Evolutionary conservation across 2,329 filamentous ascomycete species (phyloP).

Genomic region (Pseudocercospora vitis): DNA sequence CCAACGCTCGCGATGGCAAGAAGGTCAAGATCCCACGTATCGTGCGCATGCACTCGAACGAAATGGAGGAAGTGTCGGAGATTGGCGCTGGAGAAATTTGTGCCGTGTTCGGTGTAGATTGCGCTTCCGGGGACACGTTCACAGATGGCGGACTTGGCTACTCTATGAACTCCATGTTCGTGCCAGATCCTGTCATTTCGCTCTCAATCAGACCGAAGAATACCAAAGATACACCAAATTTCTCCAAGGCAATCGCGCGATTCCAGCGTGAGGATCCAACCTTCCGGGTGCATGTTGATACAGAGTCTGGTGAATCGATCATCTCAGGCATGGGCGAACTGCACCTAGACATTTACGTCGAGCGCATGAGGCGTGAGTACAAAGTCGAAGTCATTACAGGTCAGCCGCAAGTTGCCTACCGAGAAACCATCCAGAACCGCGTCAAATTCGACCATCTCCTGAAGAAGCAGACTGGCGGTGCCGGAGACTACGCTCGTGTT

Average conservation of each 20-base stretch:
- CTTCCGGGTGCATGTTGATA: slow-evolving; percentile 89
- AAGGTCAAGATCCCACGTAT: slow-evolving; percentile 96
- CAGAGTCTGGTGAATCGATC: slow-evolving; percentile 92
- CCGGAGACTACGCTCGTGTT: slow-evolving; percentile 92
- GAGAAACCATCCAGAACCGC: slow-evolving; percentile 80
- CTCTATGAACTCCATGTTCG: slow-evolving; percentile 97
- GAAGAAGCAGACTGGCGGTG: slow-evolving; percentile 92
- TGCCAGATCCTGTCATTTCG: slow-evolving; percentile 96
- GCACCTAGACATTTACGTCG: slow-evolving; percentile 95
- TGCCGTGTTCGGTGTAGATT: slow-evolving; percentile 96
- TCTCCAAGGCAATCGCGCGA: slow-evolving; percentile 97
- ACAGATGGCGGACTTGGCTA: slow-evolving; percentile 91
- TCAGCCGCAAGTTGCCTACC: slow-evolving; percentile 93
- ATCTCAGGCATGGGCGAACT: slow-evolving; percentile 98
- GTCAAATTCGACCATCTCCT: slow-evolving; percentile 90
- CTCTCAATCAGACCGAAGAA: slow-evolving; percentile 96
- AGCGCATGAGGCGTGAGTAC: slow-evolving; percentile 95
- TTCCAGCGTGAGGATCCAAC: slow-evolving; percentile 99
- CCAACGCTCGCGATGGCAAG: slow-evolving; percentile 91
- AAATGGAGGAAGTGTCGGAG: slow-evolving; percentile 95
- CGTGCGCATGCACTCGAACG: slow-evolving; percentile 98
- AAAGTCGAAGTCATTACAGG: slow-evolving; percentile 94
- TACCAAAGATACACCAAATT: slow-evolving; percentile 86
- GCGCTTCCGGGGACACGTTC: slow-evolving; percentile 96
- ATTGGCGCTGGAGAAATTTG: slow-evolving; percentile 97